Conservation (phyloP, 2,329 filamentous ascomycete genomes). For the Aureobasidium sp. region DNA sequence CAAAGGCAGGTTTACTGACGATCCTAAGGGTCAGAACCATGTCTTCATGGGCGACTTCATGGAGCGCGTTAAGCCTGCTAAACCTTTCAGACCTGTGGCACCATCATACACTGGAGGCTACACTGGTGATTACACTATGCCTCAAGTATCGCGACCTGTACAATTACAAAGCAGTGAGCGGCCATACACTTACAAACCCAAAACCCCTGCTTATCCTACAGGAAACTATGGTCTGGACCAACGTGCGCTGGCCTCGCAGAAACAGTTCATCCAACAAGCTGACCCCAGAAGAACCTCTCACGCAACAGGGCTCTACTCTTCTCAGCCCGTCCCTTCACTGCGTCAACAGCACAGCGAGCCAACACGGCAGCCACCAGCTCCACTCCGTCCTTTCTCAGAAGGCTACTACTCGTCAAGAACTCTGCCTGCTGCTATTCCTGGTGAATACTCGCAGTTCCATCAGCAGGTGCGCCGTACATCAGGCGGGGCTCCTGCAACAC, state of each 20-base stretch:
- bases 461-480: conserved; percentile 24
- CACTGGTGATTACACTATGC: conserved; percentile 2
- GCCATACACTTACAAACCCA: conserved; percentile 35
- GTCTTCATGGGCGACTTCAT: conserved; percentile 66
- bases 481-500: background rate
- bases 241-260: conserved; percentile 19
- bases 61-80: conserved; percentile 51
- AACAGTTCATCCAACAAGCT: conserved; percentile 9
- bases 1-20: conserved; percentile 83
- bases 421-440: conserved; percentile 30
- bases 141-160: conserved; percentile 3
- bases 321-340: background rate
- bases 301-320: background rate
- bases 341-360: conserved; percentile 24
- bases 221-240: conserved; percentile 24
- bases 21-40: conserved; percentile 54
- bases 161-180: conserved; percentile 19
- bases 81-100: conserved; percentile 23
- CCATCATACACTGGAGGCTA: conserved; percentile 17
- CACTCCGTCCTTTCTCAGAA: conserved; percentile 29
- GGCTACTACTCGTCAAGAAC: conserved; percentile 32
- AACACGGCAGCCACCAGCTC: conserved; percentile 18
- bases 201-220: conserved; percentile 24
- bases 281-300: conserved; percentile 6
- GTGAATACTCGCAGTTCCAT: conserved; percentile 30